Evolutionary conservation across 2,329 filamentous ascomycete species (phyloP).

Genomic region (Colletotrichum somersetense): DNA sequence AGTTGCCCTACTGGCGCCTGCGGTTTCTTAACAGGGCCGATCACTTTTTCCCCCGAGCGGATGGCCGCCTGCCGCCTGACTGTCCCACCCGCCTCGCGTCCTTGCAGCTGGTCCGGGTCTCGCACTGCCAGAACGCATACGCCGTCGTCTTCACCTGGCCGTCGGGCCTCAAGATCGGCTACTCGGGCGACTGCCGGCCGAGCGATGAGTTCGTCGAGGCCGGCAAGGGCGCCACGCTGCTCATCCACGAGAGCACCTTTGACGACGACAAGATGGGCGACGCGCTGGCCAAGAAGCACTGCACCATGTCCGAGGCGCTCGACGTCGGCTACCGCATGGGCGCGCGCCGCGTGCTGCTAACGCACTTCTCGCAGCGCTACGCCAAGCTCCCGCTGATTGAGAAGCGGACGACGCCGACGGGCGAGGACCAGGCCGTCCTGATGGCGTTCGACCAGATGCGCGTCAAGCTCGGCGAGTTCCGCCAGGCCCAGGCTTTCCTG

Average conservation of each 20-base stretch:
- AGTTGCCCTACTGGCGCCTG: conserved; percentile 75
- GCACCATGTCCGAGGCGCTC: conserved; percentile 88
- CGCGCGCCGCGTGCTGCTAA: conserved; percentile 84
- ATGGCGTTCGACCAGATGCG: conserved; percentile 86
- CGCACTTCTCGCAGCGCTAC: conserved; percentile 96
- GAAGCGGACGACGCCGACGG: conserved; percentile 48
- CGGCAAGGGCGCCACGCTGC: conserved; percentile 80
- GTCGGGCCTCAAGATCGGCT: conserved; percentile 86
- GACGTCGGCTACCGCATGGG: conserved; percentile 81
- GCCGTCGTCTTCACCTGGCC: conserved; percentile 84
- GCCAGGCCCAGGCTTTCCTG: conserved; percentile 72
- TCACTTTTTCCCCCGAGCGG: conserved; percentile 30
- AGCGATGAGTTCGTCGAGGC: conserved; percentile 76
- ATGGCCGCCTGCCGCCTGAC: conserved; percentile 57
- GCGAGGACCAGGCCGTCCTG: conserved; percentile 71
- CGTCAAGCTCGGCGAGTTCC: conserved; percentile 77
- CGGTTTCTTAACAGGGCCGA: conserved; percentile 46
- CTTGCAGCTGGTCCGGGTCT: conserved; percentile 76
- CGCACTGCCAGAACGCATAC: conserved; percentile 84
- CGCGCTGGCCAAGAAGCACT: conserved; percentile 89
- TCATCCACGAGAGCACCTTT: conserved; percentile 97
- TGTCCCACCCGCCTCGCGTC: conserved; percentile 70
- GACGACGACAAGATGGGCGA: conserved; percentile 85
- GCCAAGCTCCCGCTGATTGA: conserved; percentile 76
- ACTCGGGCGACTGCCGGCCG: conserved; percentile 94